Percentiles rank a stretch among this genome's conserved stretches.
phyloP scores from a whole-genome alignment of 2,329 filamentous ascomycete genomes.

The Aspergillus sp. region DNA sequence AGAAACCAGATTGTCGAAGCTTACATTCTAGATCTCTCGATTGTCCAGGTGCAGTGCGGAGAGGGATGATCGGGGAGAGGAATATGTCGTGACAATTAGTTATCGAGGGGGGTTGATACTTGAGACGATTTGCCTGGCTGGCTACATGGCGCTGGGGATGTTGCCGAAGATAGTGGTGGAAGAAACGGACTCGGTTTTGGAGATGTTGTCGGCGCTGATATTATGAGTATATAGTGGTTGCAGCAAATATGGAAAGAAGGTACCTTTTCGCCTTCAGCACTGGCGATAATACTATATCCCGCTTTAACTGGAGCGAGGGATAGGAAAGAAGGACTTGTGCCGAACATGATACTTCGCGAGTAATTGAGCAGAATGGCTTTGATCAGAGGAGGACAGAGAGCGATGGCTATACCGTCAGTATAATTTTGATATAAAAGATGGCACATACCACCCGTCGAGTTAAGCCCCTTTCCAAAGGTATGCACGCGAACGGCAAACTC shows the following conservation, averaged over 20 bases:
- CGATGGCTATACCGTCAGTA: no score
- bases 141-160: background rate
- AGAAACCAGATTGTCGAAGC: background rate
- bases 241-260: background rate
- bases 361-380: constrained; percentile 9
- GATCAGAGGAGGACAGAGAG: background rate
- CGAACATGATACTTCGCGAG: constrained; percentile 6
- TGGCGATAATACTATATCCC: constrained; percentile 5
- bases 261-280: constrained; percentile 7
- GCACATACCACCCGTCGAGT: constrained; percentile 18
- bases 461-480: constrained; percentile 23
- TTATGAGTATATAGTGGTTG: background rate
- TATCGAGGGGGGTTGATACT: background rate
- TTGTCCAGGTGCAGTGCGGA: constrained; percentile 1
- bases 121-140: background rate
- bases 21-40: background rate
- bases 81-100: background rate
- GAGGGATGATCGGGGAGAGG: constrained; percentile 1
- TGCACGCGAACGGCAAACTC: constrained; percentile 23
- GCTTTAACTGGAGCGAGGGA: constrained; percentile 6
- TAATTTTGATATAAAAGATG: no score
- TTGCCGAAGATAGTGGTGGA: constrained; percentile 1
- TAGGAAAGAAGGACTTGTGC: constrained; percentile 8
- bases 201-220: constrained; percentile 4
- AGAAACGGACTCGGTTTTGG: background rate